Evolutionary conservation across 2,329 filamentous ascomycete genomes (phyloP).

Genomic region (Juglanconis sp.): DNA sequence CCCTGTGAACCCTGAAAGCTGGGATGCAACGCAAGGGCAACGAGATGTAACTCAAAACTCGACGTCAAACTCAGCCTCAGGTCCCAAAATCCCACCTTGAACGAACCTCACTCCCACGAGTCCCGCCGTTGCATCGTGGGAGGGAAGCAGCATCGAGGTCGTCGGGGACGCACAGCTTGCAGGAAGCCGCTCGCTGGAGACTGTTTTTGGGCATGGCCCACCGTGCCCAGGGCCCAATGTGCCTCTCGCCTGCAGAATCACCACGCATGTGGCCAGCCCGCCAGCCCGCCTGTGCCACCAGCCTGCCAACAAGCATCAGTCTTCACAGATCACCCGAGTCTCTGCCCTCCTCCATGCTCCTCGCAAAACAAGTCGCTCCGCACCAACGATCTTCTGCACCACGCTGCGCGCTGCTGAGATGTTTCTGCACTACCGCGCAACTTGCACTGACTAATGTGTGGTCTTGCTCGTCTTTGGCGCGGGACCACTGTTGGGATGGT

Average conservation of each 20-base stretch:
- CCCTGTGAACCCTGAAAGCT: neutral
- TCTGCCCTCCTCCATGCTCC: neutral
- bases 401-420: neutral
- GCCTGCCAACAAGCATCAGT: neutral
- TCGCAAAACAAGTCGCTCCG: neutral
- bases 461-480: neutral
- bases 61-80: conserved; percentile 1
- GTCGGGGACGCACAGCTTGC: neutral
- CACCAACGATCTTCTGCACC: neutral
- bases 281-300: neutral
- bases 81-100: neutral
- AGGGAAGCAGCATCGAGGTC: neutral
- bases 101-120: neutral
- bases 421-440: too few relatives aligned
- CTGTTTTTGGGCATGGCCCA: neutral
- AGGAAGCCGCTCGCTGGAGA: neutral
- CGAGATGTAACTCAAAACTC: neutral
- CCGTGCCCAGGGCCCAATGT: neutral
- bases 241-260: conserved; percentile 4
- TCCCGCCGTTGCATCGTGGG: neutral
- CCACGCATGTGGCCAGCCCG: neutral
- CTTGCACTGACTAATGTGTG: neutral
- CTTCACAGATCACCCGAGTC: neutral
- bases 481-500: neutral
- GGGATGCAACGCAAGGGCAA: neutral